Evolutionary conservation across 768 basidiomycete genomes (phyloP), one percentile per base, ranked within the genome.

Genomic region (Podaxis sp.): DNA sequence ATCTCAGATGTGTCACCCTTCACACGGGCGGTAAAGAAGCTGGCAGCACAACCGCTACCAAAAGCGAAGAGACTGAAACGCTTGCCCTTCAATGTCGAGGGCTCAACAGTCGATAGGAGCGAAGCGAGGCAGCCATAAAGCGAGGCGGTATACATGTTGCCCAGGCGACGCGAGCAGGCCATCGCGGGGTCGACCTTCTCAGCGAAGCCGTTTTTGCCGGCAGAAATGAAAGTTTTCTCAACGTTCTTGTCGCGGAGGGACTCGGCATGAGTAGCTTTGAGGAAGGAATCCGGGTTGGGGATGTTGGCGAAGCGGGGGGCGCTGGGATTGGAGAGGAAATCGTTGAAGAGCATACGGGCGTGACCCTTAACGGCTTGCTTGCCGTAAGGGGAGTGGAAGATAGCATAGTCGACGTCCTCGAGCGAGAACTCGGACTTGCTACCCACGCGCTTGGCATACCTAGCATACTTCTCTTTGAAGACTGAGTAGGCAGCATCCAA

Each of bases 141-240:
- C 15, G 94, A 96, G 13, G 90, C 97, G 12, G 97, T 96, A 84
- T 99, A 98, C 90, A 95, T 96, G 87, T 99, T 99, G 13, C 97
- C 97, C 66, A 96, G 86, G 50, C 95, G 88, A 72, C 87, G 86
- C 28, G 95, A 94, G 79, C 89, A 91, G 60, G 88, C 86, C 87
- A 96, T 95, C 26, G 81, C 83, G 7, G 94, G 91, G 66, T 86
- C 86, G 20, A 95, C 90, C 71, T 89, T 88, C 65, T 83, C 77
- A 63, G 84, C 82, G 77, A 94, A 97, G 20, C 84, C 81, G 7
- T 82, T 75, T 73, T 95, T 93, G 60, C 90, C 88, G 61, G 88
- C 79, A n/a, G 75, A 77, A 54, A 97, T 85, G 78, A 99, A 97
- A 6, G 90, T 87, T 84, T 98, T 98, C 77, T 99, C 97, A 68